A percentile compares a stretch with the other conserved stretches of the same genome.
Evolutionary conservation across 2,329 filamentous ascomycete species (phyloP).

Genomic region (Xylaria sp.): DNA sequence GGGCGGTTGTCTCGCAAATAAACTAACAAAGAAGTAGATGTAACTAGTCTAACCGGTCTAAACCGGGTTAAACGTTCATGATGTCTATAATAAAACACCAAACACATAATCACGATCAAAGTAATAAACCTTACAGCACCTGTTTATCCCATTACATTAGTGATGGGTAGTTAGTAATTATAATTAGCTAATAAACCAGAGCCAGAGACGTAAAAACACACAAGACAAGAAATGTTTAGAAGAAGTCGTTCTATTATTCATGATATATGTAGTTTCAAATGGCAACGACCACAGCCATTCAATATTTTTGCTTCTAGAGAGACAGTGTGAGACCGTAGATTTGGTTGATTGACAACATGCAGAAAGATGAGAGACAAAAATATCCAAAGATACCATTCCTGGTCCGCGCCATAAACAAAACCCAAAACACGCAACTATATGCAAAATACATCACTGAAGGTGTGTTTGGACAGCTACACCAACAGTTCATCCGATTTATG

Average conservation of each 20-base stretch:
- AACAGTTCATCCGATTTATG: not conserved
- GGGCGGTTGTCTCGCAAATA: too few relatives aligned
- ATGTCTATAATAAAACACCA: too few relatives aligned
- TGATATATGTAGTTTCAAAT: constrained; percentile 24
- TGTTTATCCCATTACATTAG: too few relatives aligned
- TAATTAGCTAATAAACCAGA: too few relatives aligned
- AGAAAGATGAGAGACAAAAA: constrained; percentile 8
- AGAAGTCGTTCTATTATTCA: constrained; percentile 27
- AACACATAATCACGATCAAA: too few relatives aligned
- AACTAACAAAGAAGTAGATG: too few relatives aligned
- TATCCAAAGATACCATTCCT: constrained; percentile 19
- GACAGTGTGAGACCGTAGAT: constrained; percentile 12
- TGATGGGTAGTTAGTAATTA: too few relatives aligned
- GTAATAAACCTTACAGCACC: too few relatives aligned
- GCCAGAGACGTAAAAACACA: not conserved
- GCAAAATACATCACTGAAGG: constrained; percentile 34
- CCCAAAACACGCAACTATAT: constrained; percentile 30
- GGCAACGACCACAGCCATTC: constrained; percentile 19
- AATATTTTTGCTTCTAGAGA: constrained; percentile 30
- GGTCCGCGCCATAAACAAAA: constrained; percentile 21
- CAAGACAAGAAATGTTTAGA: not conserved
- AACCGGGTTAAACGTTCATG: too few relatives aligned
- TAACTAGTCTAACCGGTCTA: too few relatives aligned
- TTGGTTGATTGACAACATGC: not conserved
- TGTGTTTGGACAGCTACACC: not conserved